phyloP scores from a whole-genome alignment of 2,329 filamentous ascomycete genomes.

The Penicillium palitans region DNA sequence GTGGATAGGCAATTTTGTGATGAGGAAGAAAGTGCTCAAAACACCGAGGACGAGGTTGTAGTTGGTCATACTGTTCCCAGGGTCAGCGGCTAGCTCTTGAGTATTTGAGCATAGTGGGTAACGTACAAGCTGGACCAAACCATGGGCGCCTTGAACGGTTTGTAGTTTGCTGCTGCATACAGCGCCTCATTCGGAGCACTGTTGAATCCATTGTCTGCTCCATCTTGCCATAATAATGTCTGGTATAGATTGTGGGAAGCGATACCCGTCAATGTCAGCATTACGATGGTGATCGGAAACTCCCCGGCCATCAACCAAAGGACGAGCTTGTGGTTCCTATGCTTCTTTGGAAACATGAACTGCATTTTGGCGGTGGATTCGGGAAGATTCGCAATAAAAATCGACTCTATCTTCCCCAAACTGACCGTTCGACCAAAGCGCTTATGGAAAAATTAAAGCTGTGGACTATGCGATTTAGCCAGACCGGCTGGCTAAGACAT shows the following conservation, averaged over 20 bases:
- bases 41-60: slow-evolving; percentile 64
- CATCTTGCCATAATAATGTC: slow-evolving; percentile 62
- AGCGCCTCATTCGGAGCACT: slow-evolving; percentile 57
- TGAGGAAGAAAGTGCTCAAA: slow-evolving; percentile 60
- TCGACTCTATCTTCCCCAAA: neutral
- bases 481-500: slow-evolving; percentile 41
- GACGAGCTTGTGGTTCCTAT: slow-evolving; percentile 55
- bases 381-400: neutral
- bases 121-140: slow-evolving; percentile 63
- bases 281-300: slow-evolving; percentile 57
- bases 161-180: slow-evolving; percentile 62
- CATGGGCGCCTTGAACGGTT: slow-evolving; percentile 53
- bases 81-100: neutral
- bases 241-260: slow-evolving; percentile 62
- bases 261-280: slow-evolving; percentile 62
- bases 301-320: slow-evolving; percentile 56
- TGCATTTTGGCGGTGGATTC: slow-evolving; percentile 37
- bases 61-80: slow-evolving; percentile 53
- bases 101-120: neutral
- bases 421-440: slow-evolving; percentile 7
- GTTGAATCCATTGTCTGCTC: slow-evolving; percentile 62
- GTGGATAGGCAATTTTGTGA: slow-evolving; percentile 59
- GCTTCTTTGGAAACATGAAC: slow-evolving; percentile 52
- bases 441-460: slow-evolving; percentile 3
- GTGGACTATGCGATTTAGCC: slow-evolving; percentile 27